phyloP scores from a whole-genome alignment of 2,329 filamentous ascomycete genomes.

The Ascochyta viciae-villosae region DNA sequence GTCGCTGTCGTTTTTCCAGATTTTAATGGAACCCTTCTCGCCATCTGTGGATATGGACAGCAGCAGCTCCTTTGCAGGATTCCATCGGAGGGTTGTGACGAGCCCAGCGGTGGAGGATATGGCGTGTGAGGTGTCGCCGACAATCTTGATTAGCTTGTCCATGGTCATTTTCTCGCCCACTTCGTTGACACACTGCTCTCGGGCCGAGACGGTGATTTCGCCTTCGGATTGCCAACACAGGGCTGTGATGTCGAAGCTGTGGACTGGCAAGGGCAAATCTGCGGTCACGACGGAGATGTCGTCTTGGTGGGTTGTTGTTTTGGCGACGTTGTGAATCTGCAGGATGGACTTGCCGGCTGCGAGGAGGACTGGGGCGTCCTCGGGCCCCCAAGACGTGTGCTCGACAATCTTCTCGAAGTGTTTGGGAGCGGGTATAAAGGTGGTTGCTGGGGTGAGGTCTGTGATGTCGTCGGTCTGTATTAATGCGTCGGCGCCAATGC shows the following conservation, averaged over 20 bases:
- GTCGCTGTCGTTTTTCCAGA: constrained; percentile 47
- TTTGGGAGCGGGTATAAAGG: constrained; percentile 36
- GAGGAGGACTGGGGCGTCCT: constrained; percentile 40
- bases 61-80: constrained; percentile 41
- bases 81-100: constrained; percentile 48
- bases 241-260: constrained; percentile 45
- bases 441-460: constrained; percentile 41
- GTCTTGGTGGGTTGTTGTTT: constrained; percentile 15
- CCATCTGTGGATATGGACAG: constrained; percentile 50
- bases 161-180: constrained; percentile 47
- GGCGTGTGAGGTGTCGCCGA: constrained; percentile 38
- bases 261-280: constrained; percentile 39
- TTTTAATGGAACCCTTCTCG: constrained; percentile 48
- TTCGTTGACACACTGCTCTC: constrained; percentile 46
- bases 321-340: constrained; percentile 40
- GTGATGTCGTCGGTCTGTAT: constrained; percentile 48
- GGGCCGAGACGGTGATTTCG: constrained; percentile 45
- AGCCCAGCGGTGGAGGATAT: constrained; percentile 48
- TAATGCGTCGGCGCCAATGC: constrained; percentile 47
- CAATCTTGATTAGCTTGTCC: constrained; percentile 47
- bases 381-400: constrained; percentile 47
- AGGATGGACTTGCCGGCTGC: constrained; percentile 47
- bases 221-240: constrained; percentile 45
- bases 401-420: constrained; percentile 35
- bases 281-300: constrained; percentile 23